Evolutionary conservation across 2,329 filamentous ascomycete genomes (phyloP).

Genomic region (Chrysoporthe austroafricana): DNA sequence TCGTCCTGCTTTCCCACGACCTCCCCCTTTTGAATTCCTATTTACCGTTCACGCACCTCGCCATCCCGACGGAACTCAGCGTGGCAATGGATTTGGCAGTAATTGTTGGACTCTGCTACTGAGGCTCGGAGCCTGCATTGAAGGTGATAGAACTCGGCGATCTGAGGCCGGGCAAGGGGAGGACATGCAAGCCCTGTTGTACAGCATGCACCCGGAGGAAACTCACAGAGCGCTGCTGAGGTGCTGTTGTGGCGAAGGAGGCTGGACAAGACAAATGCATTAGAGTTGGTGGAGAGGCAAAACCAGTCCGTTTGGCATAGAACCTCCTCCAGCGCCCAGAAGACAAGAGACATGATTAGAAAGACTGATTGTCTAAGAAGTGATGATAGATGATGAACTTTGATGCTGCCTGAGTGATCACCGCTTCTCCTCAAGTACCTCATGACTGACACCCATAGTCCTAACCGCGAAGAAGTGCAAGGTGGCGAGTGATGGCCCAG

Average conservation of each 20-base stretch:
- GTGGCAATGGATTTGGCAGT: conserved; percentile 14
- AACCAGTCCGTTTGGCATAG: conserved; percentile 30
- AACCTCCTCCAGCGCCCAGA: conserved; percentile 24
- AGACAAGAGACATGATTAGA: conserved; percentile 31
- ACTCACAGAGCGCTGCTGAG: conserved; percentile 3
- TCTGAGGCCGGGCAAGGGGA: conserved; percentile 9
- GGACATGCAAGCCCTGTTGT: background rate
- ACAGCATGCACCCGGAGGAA: conserved; percentile 7
- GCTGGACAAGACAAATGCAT: conserved; percentile 26
- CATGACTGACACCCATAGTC: background rate
- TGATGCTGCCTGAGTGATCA: background rate
- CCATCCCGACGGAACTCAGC: conserved; percentile 12
- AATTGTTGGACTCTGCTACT: conserved; percentile 9
- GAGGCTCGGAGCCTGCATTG: background rate
- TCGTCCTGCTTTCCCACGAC: conserved; percentile 14
- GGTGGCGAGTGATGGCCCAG: no score
- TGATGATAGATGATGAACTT: background rate
- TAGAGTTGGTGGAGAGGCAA: conserved; percentile 27
- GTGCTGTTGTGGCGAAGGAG: conserved; percentile 2
- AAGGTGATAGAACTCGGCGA: background rate
- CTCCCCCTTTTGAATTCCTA: conserved; percentile 3
- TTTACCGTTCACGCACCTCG: background rate
- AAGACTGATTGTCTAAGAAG: conserved; percentile 5
- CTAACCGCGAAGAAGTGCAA: background rate
- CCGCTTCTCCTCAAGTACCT: background rate